A percentile compares a stretch with the other conserved stretches of the same genome.
phyloP scores from a whole-genome alignment of 2,329 filamentous ascomycete genomes.

The Thelonectria olida region DNA sequence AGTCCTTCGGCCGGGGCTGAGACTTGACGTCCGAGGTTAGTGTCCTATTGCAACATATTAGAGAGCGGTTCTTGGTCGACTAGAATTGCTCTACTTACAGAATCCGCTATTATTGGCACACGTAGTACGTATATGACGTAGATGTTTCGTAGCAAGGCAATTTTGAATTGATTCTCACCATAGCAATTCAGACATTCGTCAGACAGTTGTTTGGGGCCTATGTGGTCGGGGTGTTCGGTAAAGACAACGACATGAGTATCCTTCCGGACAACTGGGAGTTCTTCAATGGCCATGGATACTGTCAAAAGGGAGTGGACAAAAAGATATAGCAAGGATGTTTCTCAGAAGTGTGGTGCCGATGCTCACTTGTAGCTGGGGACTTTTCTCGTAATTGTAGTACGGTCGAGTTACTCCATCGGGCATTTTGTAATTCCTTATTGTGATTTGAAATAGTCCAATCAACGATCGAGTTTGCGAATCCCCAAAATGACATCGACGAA shows the following conservation, averaged over 20 bases:
- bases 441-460: too few species aligned
- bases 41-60: too few species aligned
- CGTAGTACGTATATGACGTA: neutral
- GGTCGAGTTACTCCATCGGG: too few species aligned
- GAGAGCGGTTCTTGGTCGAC: neutral
- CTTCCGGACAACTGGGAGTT: neutral
- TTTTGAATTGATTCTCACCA: neutral
- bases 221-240: neutral
- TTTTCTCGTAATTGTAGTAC: too few species aligned
- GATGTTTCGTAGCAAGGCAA: neutral
- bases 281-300: neutral
- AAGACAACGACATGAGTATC: neutral
- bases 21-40: too few species aligned
- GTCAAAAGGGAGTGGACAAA: neutral
- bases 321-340: too few species aligned
- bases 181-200: neutral
- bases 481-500: too few species aligned
- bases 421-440: too few species aligned
- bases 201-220: neutral
- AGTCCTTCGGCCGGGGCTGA: too few species aligned
- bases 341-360: too few species aligned
- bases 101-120: neutral
- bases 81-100: neutral
- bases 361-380: too few species aligned
- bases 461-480: too few species aligned